phyloP scores from a whole-genome alignment of 2,329 filamentous ascomycete genomes.

The Sphaerulina vaccinii region DNA sequence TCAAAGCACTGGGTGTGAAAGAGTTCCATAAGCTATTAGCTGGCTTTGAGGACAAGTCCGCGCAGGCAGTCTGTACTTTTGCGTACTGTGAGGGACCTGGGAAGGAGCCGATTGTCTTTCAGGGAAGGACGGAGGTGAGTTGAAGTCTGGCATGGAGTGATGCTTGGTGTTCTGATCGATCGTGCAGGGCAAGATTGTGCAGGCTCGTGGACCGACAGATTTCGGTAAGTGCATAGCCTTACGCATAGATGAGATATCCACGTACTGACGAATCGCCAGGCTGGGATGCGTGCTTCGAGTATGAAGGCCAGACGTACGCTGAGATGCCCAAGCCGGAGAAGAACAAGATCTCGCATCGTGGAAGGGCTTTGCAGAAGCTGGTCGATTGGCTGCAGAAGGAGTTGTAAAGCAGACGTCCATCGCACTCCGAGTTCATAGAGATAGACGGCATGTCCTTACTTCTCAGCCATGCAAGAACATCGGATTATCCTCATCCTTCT shows the following conservation, averaged over 20 bases:
- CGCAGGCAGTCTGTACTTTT: conserved; percentile 94
- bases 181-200: conserved; percentile 73
- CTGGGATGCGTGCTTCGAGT: conserved; percentile 97
- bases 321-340: conserved; percentile 89
- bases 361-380: conserved; percentile 81
- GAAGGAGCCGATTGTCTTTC: conserved; percentile 80
- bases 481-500: conserved; percentile 38
- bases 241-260: background rate
- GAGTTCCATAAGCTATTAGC: conserved; percentile 88
- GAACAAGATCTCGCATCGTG: conserved; percentile 91
- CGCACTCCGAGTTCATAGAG: background rate
- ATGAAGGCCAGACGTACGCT: conserved; percentile 85
- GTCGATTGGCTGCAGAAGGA: conserved; percentile 64
- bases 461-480: conserved; percentile 38
- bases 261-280: conserved; percentile 53
- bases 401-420: conserved; percentile 19
- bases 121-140: conserved; percentile 77
- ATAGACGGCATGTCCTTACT: background rate
- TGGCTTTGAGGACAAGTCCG: conserved; percentile 85
- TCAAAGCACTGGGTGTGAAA: conserved; percentile 75
- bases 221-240: conserved; percentile 65
- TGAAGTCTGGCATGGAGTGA: background rate
- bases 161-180: conserved; percentile 20
- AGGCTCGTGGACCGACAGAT: conserved; percentile 70
- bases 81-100: conserved; percentile 85